phyloP scores from a whole-genome alignment of 2,329 filamentous ascomycete genomes.

The Monosporascus sp. region DNA sequence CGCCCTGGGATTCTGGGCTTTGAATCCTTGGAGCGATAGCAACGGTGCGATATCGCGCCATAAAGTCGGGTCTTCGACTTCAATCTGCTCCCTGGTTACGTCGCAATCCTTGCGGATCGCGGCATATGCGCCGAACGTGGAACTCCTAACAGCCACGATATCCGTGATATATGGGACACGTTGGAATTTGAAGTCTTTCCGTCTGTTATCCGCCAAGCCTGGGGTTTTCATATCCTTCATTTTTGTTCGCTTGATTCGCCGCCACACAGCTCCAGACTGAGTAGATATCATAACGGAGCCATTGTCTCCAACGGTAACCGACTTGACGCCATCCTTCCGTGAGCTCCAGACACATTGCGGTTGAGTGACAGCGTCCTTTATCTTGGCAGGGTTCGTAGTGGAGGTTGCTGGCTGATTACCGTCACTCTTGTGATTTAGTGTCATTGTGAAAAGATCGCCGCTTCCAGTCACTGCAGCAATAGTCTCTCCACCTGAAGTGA shows the following conservation, averaged over 20 bases:
- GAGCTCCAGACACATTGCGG: conserved; percentile 86
- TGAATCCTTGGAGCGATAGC: conserved; percentile 61
- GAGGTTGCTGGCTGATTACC: conserved; percentile 57
- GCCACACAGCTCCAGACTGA: conserved; percentile 88
- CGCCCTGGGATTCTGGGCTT: conserved; percentile 33
- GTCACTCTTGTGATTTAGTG: conserved; percentile 65
- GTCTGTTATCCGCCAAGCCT: conserved; percentile 47
- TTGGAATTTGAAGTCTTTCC: conserved; percentile 93
- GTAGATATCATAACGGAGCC: conserved; percentile 94
- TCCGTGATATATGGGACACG: conserved; percentile 84
- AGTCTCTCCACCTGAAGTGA: conserved; percentile 83
- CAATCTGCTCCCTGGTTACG: conserved; percentile 67
- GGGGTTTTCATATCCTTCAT: conserved; percentile 58
- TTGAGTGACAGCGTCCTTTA: conserved; percentile 71
- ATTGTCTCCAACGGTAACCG: conserved; percentile 85
- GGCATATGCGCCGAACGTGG: conserved; percentile 83
- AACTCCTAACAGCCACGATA: conserved; percentile 78
- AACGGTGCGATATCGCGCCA: conserved; percentile 71
- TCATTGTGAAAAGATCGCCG: conserved; percentile 84
- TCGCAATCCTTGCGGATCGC: conserved; percentile 81
- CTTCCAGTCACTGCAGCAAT: conserved; percentile 81
- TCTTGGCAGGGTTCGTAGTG: conserved; percentile 89
- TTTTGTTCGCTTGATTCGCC: conserved; percentile 74
- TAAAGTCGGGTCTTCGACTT: conserved; percentile 60
- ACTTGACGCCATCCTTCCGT: conserved; percentile 78